These are phyloP conservation scores for Apiotrichum veenhuisii DNA, from an alignment of 1,284 basidiomycete species.

Conservation along the genomic window DNA sequence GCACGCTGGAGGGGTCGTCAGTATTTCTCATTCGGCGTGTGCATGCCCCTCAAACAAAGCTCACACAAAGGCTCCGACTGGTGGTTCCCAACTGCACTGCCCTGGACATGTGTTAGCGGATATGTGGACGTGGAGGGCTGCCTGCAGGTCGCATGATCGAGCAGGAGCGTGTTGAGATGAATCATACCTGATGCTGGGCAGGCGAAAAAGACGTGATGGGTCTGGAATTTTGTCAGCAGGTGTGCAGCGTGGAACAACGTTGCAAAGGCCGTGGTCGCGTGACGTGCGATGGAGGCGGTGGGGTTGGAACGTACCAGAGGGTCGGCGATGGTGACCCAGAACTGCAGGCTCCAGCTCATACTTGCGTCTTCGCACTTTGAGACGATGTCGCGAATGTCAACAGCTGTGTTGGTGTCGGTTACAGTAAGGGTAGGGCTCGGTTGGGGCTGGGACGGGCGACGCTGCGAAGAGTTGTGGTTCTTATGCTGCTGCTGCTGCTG, in stretches of 20 bases:
- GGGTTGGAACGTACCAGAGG: slow-evolving; percentile 32
- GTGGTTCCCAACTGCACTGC: slow-evolving; percentile 87
- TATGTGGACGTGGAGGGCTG: background rate
- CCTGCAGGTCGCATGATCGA: background rate
- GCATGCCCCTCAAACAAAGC: slow-evolving; percentile 29
- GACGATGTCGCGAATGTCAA: slow-evolving; percentile 37
- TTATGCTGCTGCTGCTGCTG: background rate
- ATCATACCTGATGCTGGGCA: slow-evolving; percentile 64
- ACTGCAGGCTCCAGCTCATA: slow-evolving; percentile 44
- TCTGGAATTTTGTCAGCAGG: slow-evolving; percentile 51
- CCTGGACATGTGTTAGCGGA: slow-evolving; percentile 55
- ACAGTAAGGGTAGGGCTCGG: background rate
- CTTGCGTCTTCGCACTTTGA: slow-evolving; percentile 40
- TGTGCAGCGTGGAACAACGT: background rate
- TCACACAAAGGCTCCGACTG: slow-evolving; percentile 82
- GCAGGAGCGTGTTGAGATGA: background rate
- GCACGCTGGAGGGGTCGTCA: slow-evolving; percentile 56
- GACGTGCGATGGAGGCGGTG: too few relatives aligned
- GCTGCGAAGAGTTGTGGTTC: background rate
- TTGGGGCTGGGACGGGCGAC: background rate
- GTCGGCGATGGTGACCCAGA: slow-evolving; percentile 50
- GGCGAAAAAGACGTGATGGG: slow-evolving; percentile 78
- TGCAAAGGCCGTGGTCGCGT: too few relatives aligned
- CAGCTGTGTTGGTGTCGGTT: background rate
- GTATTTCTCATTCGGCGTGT: background rate